These are phyloP conservation scores for Albophoma yamanashiensis DNA, from an alignment of 2,329 filamentous ascomycete species.

Conservation along the genomic window DNA sequence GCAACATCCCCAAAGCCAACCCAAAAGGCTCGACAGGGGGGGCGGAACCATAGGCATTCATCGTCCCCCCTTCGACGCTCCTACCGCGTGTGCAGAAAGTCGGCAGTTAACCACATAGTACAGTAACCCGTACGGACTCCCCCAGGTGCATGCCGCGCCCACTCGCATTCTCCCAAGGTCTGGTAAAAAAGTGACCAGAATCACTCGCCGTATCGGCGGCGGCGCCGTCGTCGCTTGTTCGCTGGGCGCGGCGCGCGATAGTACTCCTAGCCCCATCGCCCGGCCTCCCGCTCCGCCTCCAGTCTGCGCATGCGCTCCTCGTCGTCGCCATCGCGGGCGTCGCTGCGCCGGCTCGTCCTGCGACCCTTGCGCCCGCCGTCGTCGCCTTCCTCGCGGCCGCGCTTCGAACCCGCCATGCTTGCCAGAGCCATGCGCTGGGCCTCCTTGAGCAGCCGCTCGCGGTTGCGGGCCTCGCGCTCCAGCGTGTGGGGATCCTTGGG, in stretches of 20 bases:
- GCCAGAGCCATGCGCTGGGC: slow-evolving; percentile 51
- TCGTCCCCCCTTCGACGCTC: not conserved
- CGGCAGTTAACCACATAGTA: not conserved
- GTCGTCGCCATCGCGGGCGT: slow-evolving; percentile 34
- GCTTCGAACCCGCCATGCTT: slow-evolving; percentile 35
- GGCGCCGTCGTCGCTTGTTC: not conserved
- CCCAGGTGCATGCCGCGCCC: not conserved
- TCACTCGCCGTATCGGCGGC: not conserved
- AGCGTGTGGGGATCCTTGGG: slow-evolving; percentile 53
- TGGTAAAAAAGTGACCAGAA: too few relatives aligned
- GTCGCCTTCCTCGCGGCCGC: slow-evolving; percentile 35
- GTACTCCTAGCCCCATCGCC: slow-evolving; percentile 31
- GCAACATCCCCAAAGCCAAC: not conserved
- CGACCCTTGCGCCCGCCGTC: slow-evolving; percentile 24
- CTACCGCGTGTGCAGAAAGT: not conserved
- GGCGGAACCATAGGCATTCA: not conserved
- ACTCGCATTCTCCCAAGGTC: not conserved
- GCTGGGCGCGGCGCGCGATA: not conserved
- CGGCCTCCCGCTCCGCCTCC: slow-evolving; percentile 49
- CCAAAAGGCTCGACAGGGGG: not conserved
- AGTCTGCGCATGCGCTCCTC: slow-evolving; percentile 41
- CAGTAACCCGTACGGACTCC: not conserved
- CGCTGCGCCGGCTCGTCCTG: slow-evolving; percentile 35
- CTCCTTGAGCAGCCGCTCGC: slow-evolving; percentile 58
- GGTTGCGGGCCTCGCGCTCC: slow-evolving; percentile 56